Evolutionary conservation across 2,329 filamentous ascomycete genomes (phyloP), one percentile per base, ranked within the genome.

Genomic region (Penicillium aurantiogriseum): DNA sequence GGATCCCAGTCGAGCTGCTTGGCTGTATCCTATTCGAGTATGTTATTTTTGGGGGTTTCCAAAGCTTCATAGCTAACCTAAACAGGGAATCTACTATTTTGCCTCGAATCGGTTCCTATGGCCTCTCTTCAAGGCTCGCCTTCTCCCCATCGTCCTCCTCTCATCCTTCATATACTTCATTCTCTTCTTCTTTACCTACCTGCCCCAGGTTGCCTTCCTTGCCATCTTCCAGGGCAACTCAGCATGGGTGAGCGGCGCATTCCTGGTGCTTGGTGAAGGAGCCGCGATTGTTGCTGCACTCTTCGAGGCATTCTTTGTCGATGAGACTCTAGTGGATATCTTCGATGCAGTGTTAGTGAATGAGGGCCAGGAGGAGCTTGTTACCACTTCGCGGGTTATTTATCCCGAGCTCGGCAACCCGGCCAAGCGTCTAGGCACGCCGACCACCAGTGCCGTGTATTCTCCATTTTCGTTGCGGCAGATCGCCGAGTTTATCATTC

Each of bases 381-480:
- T 95, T 56, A 80, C 83, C 23, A 81, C 85, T 49, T 81, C 89
- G 64, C 78, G 90, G 74, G 77, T 89, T 58, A 80, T 87, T 67
- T 87, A 85, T 70, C 77, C 77, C 25, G 87, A 92, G 59, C 86
- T 86, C 1, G 85, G 88, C 47, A 86, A 88, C 66, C 84, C 91
- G 0, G 86, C 94, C 48, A 88, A 88, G 71, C 88, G 88, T 75
- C 85, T 97, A 0, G 93, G 92, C 29, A 92, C 91, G 63, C 91
- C 92, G 0, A 92, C 88, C 0, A 85, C 79, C 23, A 81, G 86
- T 1, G 90, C 91, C 0, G 82, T 91, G 19, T 97, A 94, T 75
- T 87, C 89, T 9, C 93, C 93, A 0, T 97, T 95, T 81, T 96
- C 90, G 54, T 79, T 96, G 53, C 85, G 90, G n/a, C 93, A 97